A percentile compares a stretch with the other conserved stretches of the same genome.
Conservation (phyloP, 2,329 filamentous ascomycete genomes). For the Penicillium sp. region DNA sequence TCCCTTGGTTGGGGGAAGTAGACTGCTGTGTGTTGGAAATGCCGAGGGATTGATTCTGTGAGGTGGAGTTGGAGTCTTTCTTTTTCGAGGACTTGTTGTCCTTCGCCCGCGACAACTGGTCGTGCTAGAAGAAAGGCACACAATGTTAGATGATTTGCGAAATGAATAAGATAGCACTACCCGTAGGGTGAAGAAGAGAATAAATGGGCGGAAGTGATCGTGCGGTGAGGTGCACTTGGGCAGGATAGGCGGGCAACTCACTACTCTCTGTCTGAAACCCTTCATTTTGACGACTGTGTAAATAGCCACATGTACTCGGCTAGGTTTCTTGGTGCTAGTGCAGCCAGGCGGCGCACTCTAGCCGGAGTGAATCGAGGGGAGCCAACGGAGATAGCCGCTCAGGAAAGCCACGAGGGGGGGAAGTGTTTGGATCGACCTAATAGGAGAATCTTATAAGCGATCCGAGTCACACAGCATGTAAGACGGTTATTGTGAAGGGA, state of each 20-base stretch:
- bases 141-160: conserved; percentile 10
- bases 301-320: conserved; percentile 39
- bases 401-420: conserved; percentile 26
- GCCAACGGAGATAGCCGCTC: conserved; percentile 23
- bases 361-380: conserved; percentile 31
- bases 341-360: conserved; percentile 38
- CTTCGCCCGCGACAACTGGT: conserved; percentile 90
- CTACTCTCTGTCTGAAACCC: conserved; percentile 95
- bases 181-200: conserved; percentile 26
- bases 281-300: conserved; percentile 70
- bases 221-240: conserved; percentile 22
- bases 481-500: background rate
- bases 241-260: conserved; percentile 54
- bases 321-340: conserved; percentile 34
- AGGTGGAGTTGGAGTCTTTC: conserved; percentile 68
- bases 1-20: conserved; percentile 62
- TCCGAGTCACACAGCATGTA: conserved; percentile 19
- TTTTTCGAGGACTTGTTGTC: conserved; percentile 77
- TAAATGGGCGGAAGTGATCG: conserved; percentile 26
- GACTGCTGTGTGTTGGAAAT: conserved; percentile 55
- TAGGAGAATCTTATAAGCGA: conserved; percentile 31
- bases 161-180: conserved; percentile 7
- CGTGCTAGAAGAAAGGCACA: conserved; percentile 50
- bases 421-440: conserved; percentile 35
- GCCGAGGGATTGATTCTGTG: conserved; percentile 63